A percentile compares a stretch with the other conserved stretches of the same genome.
phyloP scores from a whole-genome alignment of 306 rosid genomes.

The Sechiopsis laciniata region DNA sequence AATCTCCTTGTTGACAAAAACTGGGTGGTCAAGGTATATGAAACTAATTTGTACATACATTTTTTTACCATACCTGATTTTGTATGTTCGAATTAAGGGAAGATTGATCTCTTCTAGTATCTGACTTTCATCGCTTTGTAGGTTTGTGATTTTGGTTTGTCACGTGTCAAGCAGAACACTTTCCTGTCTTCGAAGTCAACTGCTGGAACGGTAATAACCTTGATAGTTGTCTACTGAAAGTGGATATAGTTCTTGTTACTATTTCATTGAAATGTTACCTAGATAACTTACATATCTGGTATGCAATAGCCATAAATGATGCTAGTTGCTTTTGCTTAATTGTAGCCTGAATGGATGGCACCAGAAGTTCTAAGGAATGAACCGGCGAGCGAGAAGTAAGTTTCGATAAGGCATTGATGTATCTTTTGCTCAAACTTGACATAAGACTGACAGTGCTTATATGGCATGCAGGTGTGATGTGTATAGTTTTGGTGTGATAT shows the following conservation, averaged over 20 bases:
- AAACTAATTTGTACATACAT: neutral
- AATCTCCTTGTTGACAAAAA: conserved; percentile 96
- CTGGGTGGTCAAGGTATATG: conserved; percentile 87
- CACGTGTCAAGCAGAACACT: conserved; percentile 87
- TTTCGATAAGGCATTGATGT: neutral
- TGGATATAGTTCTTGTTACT: neutral
- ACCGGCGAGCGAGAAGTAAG: conserved; percentile 89
- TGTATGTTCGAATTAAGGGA: neutral
- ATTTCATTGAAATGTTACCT: neutral
- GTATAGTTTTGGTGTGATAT: conserved; percentile 93
- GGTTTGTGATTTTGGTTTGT: conserved; percentile 98
- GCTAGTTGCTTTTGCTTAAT: conserved; percentile 23
- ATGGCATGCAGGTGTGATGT: conserved; percentile 86
- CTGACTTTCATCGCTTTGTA: conserved; percentile 31
- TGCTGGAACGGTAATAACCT: conserved; percentile 88
- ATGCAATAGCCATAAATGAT: conserved; percentile 15
- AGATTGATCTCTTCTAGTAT: conserved; percentile 12
- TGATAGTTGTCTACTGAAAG: neutral
- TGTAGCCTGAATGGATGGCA: conserved; percentile 99
- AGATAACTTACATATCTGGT: conserved; percentile 14
- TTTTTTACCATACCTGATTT: neutral
- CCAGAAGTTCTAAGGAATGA: conserved; percentile 95
- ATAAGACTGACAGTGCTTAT: conserved; percentile 20
- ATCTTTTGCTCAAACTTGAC: neutral
- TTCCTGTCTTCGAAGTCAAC: conserved; percentile 92